These are phyloP conservation scores for Umbelopsis sp. DNA, from an alignment of 371 early-diverging fungal genomes.

Conservation along the genomic window DNA sequence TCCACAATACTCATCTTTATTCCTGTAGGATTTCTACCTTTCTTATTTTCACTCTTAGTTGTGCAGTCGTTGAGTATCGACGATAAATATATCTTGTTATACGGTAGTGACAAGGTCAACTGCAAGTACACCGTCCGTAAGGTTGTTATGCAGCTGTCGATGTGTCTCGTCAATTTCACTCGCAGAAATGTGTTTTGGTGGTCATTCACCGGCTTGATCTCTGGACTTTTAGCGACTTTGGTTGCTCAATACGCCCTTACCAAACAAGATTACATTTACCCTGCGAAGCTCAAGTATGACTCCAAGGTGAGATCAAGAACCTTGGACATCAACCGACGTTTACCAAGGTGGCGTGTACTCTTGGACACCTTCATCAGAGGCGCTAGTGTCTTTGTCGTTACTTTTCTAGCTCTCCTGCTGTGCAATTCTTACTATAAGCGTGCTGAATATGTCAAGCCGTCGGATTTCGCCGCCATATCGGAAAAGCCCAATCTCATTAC, in stretches of 20 bases:
- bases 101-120: slow-evolving; percentile 36
- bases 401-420: slow-evolving; percentile 39
- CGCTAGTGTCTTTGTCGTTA: slow-evolving; percentile 29
- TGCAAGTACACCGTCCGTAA: slow-evolving; percentile 47
- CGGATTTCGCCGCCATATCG: slow-evolving; percentile 36
- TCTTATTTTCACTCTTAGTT: slow-evolving; percentile 57
- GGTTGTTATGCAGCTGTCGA: slow-evolving; percentile 50
- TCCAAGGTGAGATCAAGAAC: neutral
- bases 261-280: slow-evolving; percentile 29
- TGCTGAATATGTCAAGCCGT: slow-evolving; percentile 34
- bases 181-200: slow-evolving; percentile 67
- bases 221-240: slow-evolving; percentile 50
- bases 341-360: slow-evolving; percentile 43
- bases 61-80: slow-evolving; percentile 59
- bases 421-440: slow-evolving; percentile 46
- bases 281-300: slow-evolving; percentile 26
- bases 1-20: neutral
- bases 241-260: slow-evolving; percentile 37
- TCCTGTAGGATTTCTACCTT: slow-evolving; percentile 57
- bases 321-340: slow-evolving; percentile 32
- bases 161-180: slow-evolving; percentile 57
- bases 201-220: slow-evolving; percentile 57
- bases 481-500: slow-evolving; percentile 55
- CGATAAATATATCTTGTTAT: slow-evolving; percentile 55
- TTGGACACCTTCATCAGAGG: slow-evolving; percentile 39